Base-by-base conservation (phyloP, 371 early-diverging fungal genomes). In the Mortierella sp. region DNA sequence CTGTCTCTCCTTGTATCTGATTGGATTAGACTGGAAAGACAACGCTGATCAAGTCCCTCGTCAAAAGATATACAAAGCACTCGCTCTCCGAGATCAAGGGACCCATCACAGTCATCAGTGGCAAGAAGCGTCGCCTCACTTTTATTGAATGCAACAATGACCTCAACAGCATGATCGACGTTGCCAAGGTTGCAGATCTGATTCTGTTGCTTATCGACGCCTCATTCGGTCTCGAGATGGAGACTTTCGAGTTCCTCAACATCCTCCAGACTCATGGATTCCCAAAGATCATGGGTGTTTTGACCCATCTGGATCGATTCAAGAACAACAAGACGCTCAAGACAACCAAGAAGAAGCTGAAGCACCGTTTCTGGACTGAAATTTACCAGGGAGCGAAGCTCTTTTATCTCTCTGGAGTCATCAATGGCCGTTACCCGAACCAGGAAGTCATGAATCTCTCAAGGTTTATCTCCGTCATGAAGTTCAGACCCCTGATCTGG, bases 241-340 rank as follows among this genome's bases (percentile, higher is more conserved):
- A 99, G 89, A 99, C 99, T 0, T 99, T 99, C 72, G 99, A 99
- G 86, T 98, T 97, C 81, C 84, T 99, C 30, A 98, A 97, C 79
- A 89, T 99, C 59, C 84, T 99, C 32, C 99, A 98, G 75, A 89
- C 94, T 4, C 99, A 99, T 68, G 99, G 99, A 24, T 96, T 99
- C 78, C 97, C 99, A 12, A 96, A 95, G 65, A 90, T 99, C 26
- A 97, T 99, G 94, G 98, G 98, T 34, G 94, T 98, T 12, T 80
- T 99, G 56, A 98, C 99, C 15, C 96, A 96, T 72, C 78, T 99
- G 57, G 99, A 99, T 66, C 90, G 90, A 51, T 96, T 97, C 84
- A 90, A 90, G 61, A 94, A 95, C 82, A 93, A 90, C 83, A 97
- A 98, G 81, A 80, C 89, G 23, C 85, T 96, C 56, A 89, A 92